A percentile compares a stretch with the other conserved stretches of the same genome.
Conservation (phyloP, 345 rosid species). For the Brassica juncea region DNA sequence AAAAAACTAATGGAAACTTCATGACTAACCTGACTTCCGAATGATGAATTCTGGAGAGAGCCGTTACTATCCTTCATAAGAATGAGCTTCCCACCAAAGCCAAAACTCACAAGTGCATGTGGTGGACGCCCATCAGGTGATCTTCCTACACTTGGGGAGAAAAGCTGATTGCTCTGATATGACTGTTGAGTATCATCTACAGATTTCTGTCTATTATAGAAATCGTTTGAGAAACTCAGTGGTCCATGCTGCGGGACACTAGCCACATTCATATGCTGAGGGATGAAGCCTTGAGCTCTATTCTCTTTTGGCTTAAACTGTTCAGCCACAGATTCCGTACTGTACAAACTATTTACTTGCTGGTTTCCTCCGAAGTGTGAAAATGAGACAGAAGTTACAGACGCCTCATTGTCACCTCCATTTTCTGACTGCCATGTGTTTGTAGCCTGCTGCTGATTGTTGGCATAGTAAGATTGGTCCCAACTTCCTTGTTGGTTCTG, state of each 20-base stretch:
- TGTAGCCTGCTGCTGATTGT: constrained; percentile 43
- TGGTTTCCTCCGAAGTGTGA: constrained; percentile 51
- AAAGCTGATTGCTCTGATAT: constrained; percentile 57
- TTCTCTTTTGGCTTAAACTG: constrained; percentile 48
- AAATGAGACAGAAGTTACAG: constrained; percentile 27
- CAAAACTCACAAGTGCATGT: constrained; percentile 87
- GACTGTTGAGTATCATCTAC: constrained; percentile 49
- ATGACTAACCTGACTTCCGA: constrained; percentile 73
- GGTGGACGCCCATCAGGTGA: constrained; percentile 97
- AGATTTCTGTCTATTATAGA: constrained; percentile 51
- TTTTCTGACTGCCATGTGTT: constrained; percentile 56
- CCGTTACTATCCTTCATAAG: constrained; percentile 62
- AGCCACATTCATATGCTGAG: constrained; percentile 55
- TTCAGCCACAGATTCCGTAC: constrained; percentile 44
- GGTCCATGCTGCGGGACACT: constrained; percentile 54
- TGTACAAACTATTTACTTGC: constrained; percentile 49
- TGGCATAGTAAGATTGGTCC: constrained; percentile 52
- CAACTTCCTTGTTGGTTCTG: constrained; percentile 52
- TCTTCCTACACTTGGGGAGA: constrained; percentile 57
- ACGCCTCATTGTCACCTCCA: constrained; percentile 30
- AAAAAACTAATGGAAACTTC: constrained; percentile 8
- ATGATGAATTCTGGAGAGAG: constrained; percentile 51
- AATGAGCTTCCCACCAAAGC: constrained; percentile 96
- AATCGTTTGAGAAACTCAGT: constrained; percentile 52
- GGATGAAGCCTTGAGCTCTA: constrained; percentile 49